Evolutionary conservation across 148 eudicot genomes (phyloP).

Genomic region (Nepenthes gracilis): DNA sequence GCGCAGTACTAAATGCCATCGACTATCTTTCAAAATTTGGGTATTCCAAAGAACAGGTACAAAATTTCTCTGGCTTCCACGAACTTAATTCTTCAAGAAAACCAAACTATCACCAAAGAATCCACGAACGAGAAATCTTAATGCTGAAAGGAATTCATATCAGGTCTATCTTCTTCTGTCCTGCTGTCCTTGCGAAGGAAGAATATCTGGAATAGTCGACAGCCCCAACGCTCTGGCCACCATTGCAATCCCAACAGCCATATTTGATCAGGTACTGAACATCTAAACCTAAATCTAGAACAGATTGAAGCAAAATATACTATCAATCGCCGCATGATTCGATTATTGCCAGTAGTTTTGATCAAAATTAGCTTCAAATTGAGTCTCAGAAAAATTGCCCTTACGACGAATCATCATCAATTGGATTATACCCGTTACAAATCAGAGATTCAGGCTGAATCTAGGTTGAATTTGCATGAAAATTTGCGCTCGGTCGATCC

Average conservation of each 20-base stretch:
- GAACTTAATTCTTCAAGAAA: not conserved
- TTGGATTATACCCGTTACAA: no score
- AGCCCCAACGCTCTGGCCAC: conserved; percentile 88
- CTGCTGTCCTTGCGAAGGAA: conserved; percentile 95
- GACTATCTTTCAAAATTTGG: conserved; percentile 89
- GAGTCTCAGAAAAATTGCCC: no score
- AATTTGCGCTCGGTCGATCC: no score
- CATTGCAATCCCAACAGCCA: conserved; percentile 80
- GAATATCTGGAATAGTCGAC: conserved; percentile 91
- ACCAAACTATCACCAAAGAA: not conserved
- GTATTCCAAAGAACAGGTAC: conserved; percentile 89
- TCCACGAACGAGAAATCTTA: no score
- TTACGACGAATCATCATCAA: no score
- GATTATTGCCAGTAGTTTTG: no score
- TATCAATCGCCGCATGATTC: no score
- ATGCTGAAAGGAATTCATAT: conserved; percentile 3
- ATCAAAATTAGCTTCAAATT: no score
- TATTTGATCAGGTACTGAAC: conserved; percentile 76
- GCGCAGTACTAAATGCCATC: conserved; percentile 92
- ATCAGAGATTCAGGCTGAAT: no score
- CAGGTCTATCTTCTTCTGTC: conserved; percentile 84
- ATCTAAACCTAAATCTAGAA: no score
- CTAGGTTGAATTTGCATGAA: no score
- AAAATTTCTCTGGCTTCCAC: not conserved
- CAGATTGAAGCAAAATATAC: no score